phyloP scores from a whole-genome alignment of 306 rosid species.

The Lablab purpureus region DNA sequence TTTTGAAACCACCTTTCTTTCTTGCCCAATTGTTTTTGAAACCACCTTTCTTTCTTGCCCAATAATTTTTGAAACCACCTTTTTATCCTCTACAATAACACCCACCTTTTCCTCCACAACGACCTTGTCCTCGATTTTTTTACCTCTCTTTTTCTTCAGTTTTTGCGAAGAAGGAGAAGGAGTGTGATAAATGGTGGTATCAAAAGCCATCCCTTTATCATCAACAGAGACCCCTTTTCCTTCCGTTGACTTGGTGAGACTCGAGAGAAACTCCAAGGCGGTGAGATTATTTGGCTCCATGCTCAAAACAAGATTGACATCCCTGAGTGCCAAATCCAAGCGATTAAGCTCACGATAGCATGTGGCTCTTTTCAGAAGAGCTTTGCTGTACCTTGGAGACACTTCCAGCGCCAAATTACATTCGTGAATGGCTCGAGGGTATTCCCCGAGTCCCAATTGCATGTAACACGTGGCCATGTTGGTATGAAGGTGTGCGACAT shows the following conservation, averaged over 20 bases:
- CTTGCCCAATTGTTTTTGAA: no score
- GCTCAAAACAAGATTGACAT: neutral
- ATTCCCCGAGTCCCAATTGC: conserved; percentile 24
- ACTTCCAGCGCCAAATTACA: conserved; percentile 16
- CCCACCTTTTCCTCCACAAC: neutral
- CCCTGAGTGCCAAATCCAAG: conserved; percentile 12
- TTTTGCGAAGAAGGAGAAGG: neutral
- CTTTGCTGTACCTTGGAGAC: conserved; percentile 1
- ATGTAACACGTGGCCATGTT: conserved; percentile 26
- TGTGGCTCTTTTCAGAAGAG: conserved; percentile 12
- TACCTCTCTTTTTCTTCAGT: conserved; percentile 11
- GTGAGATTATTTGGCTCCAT: conserved; percentile 8
- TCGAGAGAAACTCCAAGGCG: neutral
- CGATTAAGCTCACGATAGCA: conserved; percentile 34
- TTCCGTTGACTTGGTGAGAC: neutral
- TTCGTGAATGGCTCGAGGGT: conserved; percentile 25
- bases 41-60: no score
- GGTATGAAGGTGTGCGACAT: conserved; percentile 24
- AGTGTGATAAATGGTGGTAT: neutral
- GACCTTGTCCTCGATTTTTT: neutral
- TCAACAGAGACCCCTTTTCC: conserved; percentile 7
- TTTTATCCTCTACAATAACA: neutral
- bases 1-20: neutral
- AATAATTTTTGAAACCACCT: neutral
- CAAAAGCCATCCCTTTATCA: neutral